Evolutionary conservation across 306 rosid genomes (phyloP).

Genomic region (Fagus sylvatica): DNA sequence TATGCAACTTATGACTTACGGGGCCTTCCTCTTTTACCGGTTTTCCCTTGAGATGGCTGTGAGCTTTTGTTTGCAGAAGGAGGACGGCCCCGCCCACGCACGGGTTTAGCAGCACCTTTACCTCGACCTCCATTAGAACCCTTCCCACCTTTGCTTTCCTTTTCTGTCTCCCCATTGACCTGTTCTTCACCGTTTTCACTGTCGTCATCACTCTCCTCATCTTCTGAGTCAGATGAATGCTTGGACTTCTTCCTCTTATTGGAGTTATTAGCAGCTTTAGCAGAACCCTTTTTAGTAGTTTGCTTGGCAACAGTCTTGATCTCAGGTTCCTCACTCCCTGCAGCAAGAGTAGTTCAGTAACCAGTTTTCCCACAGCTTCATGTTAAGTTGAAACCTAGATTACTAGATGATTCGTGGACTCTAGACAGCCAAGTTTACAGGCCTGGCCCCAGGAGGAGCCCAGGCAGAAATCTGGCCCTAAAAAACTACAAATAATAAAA

Average conservation of each 20-base stretch:
- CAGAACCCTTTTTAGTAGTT: conserved; percentile 55
- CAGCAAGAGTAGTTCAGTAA: conserved; percentile 15
- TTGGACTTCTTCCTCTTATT: conserved; percentile 78
- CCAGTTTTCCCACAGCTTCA: conserved; percentile 8
- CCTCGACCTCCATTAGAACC: conserved; percentile 54
- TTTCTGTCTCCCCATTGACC: conserved; percentile 53
- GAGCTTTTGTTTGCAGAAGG: conserved; percentile 48
- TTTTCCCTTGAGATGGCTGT: conserved; percentile 44
- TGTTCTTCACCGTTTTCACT: conserved; percentile 58
- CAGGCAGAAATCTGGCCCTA: background rate
- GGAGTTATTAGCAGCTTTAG: conserved; percentile 55
- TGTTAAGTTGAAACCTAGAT: background rate
- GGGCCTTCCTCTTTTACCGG: conserved; percentile 89
- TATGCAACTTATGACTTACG: conserved; percentile 49
- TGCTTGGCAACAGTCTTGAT: conserved; percentile 45
- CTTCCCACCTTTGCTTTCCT: conserved; percentile 48
- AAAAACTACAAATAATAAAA: background rate
- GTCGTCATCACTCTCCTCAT: conserved; percentile 51
- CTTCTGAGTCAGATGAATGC: conserved; percentile 68
- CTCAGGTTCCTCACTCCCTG: conserved; percentile 53
- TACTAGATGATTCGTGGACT: background rate
- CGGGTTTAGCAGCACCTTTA: conserved; percentile 50
- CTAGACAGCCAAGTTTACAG: background rate
- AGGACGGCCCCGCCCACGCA: conserved; percentile 61
- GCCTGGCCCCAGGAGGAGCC: background rate